These are phyloP conservation scores for Spathaspora hagerdaliae DNA, from an alignment of 805 yeast genomes.

Conservation along the genomic window DNA sequence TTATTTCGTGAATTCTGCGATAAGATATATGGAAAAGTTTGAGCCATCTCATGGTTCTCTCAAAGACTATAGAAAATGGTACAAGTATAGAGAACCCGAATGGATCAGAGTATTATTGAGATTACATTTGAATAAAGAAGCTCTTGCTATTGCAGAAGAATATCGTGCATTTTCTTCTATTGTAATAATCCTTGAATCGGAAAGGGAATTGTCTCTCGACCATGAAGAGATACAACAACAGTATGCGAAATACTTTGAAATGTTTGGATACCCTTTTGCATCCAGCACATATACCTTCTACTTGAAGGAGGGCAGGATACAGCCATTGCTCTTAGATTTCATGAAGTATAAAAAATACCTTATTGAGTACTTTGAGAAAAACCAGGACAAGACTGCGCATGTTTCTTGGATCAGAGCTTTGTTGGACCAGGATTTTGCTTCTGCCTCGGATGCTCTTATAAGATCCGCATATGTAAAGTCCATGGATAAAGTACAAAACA, in stretches of 20 bases:
- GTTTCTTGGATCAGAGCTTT: slow-evolving; percentile 74
- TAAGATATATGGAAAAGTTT: slow-evolving; percentile 24
- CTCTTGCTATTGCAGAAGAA: slow-evolving; percentile 59
- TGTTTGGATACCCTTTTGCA: slow-evolving; percentile 70
- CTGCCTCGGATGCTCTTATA: slow-evolving; percentile 48
- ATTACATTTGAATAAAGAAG: slow-evolving; percentile 48
- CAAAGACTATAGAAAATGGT: slow-evolving; percentile 30
- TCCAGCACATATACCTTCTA: slow-evolving; percentile 56
- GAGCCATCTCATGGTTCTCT: slow-evolving; percentile 11
- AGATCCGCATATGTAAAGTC: slow-evolving; percentile 28
- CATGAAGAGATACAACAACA: slow-evolving; percentile 15
- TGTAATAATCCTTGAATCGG: slow-evolving; percentile 44
- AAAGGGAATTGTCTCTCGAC: slow-evolving; percentile 17
- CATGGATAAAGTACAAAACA: slow-evolving; percentile 42
- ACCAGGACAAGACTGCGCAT: slow-evolving; percentile 39
- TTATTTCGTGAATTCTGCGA: slow-evolving; percentile 32
- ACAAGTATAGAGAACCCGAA: slow-evolving; percentile 20
- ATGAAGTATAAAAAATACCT: slow-evolving; percentile 48
- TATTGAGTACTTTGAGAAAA: slow-evolving; percentile 47
- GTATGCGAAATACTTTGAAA: slow-evolving; percentile 51
- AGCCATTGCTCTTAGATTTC: slow-evolving; percentile 53
- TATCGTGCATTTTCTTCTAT: slow-evolving; percentile 65
- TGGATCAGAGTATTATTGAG: slow-evolving; percentile 63
- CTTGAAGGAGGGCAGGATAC: slow-evolving; percentile 47
- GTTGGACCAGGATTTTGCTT: slow-evolving; percentile 43